phyloP scores from a whole-genome alignment of 768 basidiomycete species.

The Xerocomellus dryophilus region DNA sequence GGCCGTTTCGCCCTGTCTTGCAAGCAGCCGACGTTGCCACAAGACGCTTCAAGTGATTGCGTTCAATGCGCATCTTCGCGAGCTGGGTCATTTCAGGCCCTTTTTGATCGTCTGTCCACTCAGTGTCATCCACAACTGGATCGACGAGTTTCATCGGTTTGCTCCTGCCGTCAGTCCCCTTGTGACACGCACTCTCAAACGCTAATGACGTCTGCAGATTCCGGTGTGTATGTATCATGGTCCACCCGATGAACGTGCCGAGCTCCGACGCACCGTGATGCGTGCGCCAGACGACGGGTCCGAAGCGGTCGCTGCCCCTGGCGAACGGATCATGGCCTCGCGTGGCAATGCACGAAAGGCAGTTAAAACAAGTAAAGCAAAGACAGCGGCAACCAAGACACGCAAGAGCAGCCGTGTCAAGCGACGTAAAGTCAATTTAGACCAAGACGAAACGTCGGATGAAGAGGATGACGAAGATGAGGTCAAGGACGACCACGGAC shows the following conservation, averaged over 20 bases:
- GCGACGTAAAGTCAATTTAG: constrained; percentile 19
- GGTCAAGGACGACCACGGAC: constrained; percentile 6
- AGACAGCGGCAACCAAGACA: constrained; percentile 9
- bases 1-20: not conserved
- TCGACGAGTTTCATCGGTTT: constrained; percentile 79
- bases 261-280: constrained; percentile 67
- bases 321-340: constrained; percentile 25
- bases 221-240: constrained; percentile 93
- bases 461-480: constrained; percentile 15
- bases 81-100: constrained; percentile 63
- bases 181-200: not conserved
- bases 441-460: constrained; percentile 8
- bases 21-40: not conserved
- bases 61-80: constrained; percentile 86
- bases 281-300: constrained; percentile 29
- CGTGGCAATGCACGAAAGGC: constrained; percentile 18
- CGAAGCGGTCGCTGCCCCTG: constrained; percentile 18
- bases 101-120: constrained; percentile 92
- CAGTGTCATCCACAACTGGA: constrained; percentile 91
- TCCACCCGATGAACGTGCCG: constrained; percentile 72
- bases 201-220: constrained; percentile 45
- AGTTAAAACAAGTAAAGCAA: constrained; percentile 12
- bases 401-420: constrained; percentile 14
- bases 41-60: constrained; percentile 95
- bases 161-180: constrained; percentile 60